A percentile compares a stretch with the other conserved stretches of the same genome.
phyloP scores from a whole-genome alignment of 306 rosid genomes.

The Fragaria nilgerrensis region DNA sequence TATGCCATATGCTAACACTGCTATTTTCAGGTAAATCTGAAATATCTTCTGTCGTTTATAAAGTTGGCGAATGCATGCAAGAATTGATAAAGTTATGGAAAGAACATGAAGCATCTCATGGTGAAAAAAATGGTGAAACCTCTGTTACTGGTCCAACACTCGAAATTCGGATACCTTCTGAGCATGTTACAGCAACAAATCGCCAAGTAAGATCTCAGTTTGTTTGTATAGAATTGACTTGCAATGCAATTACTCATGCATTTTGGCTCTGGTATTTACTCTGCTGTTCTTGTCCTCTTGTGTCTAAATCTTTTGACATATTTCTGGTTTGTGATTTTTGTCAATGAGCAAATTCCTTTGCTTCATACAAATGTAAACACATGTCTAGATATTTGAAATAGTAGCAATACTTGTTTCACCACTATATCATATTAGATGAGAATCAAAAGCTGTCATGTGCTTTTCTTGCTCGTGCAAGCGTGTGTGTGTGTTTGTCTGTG shows the following conservation, averaged over 20 bases:
- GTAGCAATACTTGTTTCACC: background rate
- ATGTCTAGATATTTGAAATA: background rate
- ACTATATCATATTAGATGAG: background rate
- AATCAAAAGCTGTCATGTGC: background rate
- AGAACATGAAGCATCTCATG: slow-evolving; percentile 59
- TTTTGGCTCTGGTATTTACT: background rate
- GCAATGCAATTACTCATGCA: background rate
- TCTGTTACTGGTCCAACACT: slow-evolving; percentile 69
- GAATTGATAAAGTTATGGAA: slow-evolving; percentile 84
- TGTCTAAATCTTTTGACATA: background rate
- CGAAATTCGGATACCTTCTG: slow-evolving; percentile 89
- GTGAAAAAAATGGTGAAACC: slow-evolving; percentile 61
- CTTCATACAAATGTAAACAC: background rate
- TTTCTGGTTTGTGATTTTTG: background rate
- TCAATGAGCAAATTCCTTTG: background rate
- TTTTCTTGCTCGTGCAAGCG: background rate
- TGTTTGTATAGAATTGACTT: background rate
- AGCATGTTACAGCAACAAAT: slow-evolving; percentile 86
- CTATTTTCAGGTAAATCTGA: slow-evolving; percentile 73
- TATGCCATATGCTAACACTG: slow-evolving; percentile 21
- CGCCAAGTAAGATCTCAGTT: slow-evolving; percentile 68
- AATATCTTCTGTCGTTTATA: slow-evolving; percentile 68
- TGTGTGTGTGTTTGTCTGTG: background rate
- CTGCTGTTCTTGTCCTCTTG: background rate
- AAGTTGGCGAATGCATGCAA: slow-evolving; percentile 97